phyloP scores from a whole-genome alignment of 2,329 filamentous ascomycete species.

The Berkeleyomyces basicola region DNA sequence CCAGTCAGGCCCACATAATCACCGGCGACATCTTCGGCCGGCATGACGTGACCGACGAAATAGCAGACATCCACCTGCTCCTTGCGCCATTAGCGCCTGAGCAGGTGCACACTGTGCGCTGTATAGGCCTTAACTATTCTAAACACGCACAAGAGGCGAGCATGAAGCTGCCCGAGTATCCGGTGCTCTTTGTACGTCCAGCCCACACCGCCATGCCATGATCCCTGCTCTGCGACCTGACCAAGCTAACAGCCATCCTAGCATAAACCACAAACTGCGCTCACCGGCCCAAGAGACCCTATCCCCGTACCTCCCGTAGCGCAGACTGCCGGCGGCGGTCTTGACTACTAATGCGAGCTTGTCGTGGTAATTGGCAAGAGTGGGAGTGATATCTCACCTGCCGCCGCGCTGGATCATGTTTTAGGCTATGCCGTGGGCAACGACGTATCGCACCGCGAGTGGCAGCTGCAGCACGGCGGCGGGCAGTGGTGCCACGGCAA shows the following conservation, averaged over 20 bases:
- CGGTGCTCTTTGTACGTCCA: slow-evolving; percentile 41
- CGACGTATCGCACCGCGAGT: slow-evolving; percentile 66
- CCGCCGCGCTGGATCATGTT: slow-evolving; percentile 51
- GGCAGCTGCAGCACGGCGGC: slow-evolving; percentile 51
- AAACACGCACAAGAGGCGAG: slow-evolving; percentile 50
- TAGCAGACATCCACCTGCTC: slow-evolving; percentile 38
- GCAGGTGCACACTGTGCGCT: slow-evolving; percentile 50
- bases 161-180: slow-evolving; percentile 52
- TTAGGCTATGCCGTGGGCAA: slow-evolving; percentile 62
- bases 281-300: slow-evolving; percentile 46
- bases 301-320: slow-evolving; percentile 50
- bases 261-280: slow-evolving; percentile 52
- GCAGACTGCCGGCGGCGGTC: slow-evolving; percentile 40
- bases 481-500: slow-evolving; percentile 59
- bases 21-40: slow-evolving; percentile 49
- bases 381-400: slow-evolving; percentile 47
- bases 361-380: slow-evolving; percentile 55
- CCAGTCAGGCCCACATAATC: slow-evolving; percentile 44
- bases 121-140: slow-evolving; percentile 55
- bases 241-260: slow-evolving; percentile 15
- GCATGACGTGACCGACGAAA: slow-evolving; percentile 45
- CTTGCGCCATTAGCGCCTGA: slow-evolving; percentile 45
- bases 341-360: slow-evolving; percentile 71
- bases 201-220: background rate
- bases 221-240: background rate